Evolutionary conservation across 2,329 filamentous ascomycete genomes (phyloP), one percentile per base, ranked within the genome.

Genomic region (Hymenoscyphus infarciens): DNA sequence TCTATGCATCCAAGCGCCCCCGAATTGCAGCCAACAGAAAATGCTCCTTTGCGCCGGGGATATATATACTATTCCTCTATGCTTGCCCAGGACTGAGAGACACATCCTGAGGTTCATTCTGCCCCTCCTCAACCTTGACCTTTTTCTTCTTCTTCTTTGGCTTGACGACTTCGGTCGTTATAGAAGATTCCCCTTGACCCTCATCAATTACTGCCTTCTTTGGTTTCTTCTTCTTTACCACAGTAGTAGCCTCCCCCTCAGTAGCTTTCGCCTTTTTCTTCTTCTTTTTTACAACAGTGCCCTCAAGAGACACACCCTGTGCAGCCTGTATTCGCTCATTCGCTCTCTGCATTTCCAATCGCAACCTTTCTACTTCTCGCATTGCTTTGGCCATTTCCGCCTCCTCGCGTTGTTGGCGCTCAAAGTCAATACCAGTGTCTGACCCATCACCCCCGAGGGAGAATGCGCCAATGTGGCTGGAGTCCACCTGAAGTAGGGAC

Each of bases 361-460:
- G 82, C 63, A 96, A 78, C 59, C 87, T 82, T 78, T 98, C 94
- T 2, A 99, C 90, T 75, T 97, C 91, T 74, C 88, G 88, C 81
- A 97, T 87, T 8, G 94, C 95, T 71, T 86, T 87, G 54, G 86
- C 87, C 91, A 97, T 96, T 76, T 97, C 93, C 1, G 85, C 87
- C 64, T 97, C 92, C 72, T 96, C 92, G 16, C 84, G 85, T 73
- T 88, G 84, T 67, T 88, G 84, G 59, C 82, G 81, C 71, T 92
- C 89, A 58, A 86, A 81, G 62, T 90, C 85, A 5, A 77, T 74
- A n/a, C 75, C 63, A 35, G 68, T 71, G 8, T 63, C 70, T 42
- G 71, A 69, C 6, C 72, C 73, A 57, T 76, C 79, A 35, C 81
- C 85, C 57, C 88, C 85, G 0, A 97, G 82, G 54, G 84, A 89